A percentile compares a stretch with the other conserved stretches of the same genome.
These are phyloP conservation scores for Collybiopsis luxurians DNA, from an alignment of 768 basidiomycete genomes.

Conservation along the genomic window DNA sequence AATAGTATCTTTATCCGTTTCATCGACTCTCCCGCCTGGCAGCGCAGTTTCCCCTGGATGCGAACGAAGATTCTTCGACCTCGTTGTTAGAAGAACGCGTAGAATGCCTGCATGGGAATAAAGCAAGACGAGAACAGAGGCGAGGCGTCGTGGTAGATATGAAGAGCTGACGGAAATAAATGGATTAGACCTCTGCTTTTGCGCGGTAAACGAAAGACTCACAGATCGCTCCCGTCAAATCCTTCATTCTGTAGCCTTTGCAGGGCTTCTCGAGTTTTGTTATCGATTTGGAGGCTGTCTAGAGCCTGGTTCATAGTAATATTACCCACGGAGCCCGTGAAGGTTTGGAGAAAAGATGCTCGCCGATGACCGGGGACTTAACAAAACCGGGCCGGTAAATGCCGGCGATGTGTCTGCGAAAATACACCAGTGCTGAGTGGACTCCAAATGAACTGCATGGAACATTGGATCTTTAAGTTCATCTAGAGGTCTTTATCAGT, in stretches of 20 bases:
- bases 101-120: constrained; percentile 69
- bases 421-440: no score
- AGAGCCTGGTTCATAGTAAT: not conserved
- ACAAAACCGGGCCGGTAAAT: no score
- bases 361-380: no score
- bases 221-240: constrained; percentile 48
- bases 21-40: constrained; percentile 79
- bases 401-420: no score
- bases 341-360: no score
- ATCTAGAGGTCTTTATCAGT: no score
- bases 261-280: not conserved
- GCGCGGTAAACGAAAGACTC: constrained; percentile 32
- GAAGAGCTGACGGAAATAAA: no score
- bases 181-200: constrained; percentile 6
- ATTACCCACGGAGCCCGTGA: no score
- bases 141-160: constrained; percentile 39
- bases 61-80: constrained; percentile 70
- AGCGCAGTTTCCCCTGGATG: constrained; percentile 83
- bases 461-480: no score
- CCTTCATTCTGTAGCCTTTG: constrained; percentile 33
- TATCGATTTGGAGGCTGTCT: not conserved
- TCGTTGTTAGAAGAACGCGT: constrained; percentile 81
- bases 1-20: constrained; percentile 56
- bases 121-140: constrained; percentile 77
- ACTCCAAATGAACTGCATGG: no score